Conservation (phyloP, 176 grass and related monocot genomes). For the Carex parvula region DNA sequence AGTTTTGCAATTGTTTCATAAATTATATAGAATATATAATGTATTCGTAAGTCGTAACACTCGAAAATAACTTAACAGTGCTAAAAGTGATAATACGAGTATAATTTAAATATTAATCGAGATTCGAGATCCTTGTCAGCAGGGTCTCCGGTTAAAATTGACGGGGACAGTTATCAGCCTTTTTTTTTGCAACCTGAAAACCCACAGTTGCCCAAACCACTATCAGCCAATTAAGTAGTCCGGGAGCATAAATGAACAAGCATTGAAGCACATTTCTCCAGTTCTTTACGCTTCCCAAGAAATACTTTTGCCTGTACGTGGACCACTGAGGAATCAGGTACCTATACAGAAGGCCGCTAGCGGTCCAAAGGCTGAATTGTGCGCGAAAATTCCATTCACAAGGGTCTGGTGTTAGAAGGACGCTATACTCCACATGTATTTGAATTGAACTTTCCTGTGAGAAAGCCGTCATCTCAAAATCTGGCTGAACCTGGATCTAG, state of each 20-base stretch:
- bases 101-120: neutral
- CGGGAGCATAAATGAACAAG: slow-evolving; percentile 29
- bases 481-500: neutral
- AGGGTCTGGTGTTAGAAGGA: neutral
- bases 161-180: neutral
- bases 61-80: no score
- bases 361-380: neutral
- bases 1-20: no score
- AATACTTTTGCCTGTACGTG: slow-evolving; percentile 10
- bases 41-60: no score
- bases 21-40: no score
- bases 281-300: slow-evolving; percentile 19
- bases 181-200: neutral
- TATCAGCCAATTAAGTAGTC: slow-evolving; percentile 2
- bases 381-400: neutral
- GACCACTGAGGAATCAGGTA: neutral
- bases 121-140: neutral
- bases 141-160: neutral
- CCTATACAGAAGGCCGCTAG: neutral
- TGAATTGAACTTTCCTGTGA: neutral
- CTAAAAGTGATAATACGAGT: no score
- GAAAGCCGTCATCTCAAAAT: slow-evolving; percentile 11
- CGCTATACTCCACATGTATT: neutral
- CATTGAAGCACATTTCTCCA: slow-evolving; percentile 21
- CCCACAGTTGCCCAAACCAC: neutral